phyloP scores from a whole-genome alignment of 108 stramenopile genomes.

The Epithemia pelagica region DNA sequence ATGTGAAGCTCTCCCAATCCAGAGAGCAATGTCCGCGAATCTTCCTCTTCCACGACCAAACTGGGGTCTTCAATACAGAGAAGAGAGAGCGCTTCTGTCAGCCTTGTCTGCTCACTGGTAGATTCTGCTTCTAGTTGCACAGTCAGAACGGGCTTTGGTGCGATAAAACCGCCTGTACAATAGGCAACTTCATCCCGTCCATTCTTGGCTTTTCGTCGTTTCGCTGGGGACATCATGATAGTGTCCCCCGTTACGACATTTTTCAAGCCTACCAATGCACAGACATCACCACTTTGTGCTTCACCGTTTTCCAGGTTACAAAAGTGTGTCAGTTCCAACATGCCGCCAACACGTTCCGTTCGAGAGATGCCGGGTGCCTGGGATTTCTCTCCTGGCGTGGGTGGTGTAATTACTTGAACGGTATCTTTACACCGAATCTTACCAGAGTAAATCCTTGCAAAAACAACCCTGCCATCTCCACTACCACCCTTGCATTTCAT shows the following conservation, averaged over 20 bases:
- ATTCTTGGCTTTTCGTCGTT: constrained; percentile 29
- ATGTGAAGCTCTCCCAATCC: constrained; percentile 86
- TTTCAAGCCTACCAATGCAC: constrained; percentile 81
- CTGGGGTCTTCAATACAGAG: constrained; percentile 82
- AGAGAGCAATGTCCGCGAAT: constrained; percentile 64
- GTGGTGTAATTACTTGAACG: constrained; percentile 63
- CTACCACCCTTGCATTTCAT: constrained; percentile 85
- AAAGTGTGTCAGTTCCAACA: constrained; percentile 84
- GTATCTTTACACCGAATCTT: constrained; percentile 51
- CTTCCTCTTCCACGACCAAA: constrained; percentile 74
- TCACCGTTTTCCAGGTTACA: constrained; percentile 62
- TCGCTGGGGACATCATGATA: constrained; percentile 42
- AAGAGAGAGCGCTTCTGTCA: constrained; percentile 56
- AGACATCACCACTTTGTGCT: constrained; percentile 73
- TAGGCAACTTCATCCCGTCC: constrained; percentile 9
- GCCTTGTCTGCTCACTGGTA: constrained; percentile 48
- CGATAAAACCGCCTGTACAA: constrained; percentile 62
- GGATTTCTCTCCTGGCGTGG: constrained; percentile 30
- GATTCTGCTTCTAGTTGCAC: constrained; percentile 71
- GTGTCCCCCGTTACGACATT: constrained; percentile 83
- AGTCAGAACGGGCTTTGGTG: constrained; percentile 87
- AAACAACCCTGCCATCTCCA: constrained; percentile 85
- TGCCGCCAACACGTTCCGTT: constrained; percentile 63
- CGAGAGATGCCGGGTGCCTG: constrained; percentile 32
- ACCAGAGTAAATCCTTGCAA: constrained; percentile 84